Percentiles rank a stretch among this genome's conserved stretches.
Conservation (phyloP, 1,139 yeast genomes). For the Nakaseomyces uthaithaninus region DNA sequence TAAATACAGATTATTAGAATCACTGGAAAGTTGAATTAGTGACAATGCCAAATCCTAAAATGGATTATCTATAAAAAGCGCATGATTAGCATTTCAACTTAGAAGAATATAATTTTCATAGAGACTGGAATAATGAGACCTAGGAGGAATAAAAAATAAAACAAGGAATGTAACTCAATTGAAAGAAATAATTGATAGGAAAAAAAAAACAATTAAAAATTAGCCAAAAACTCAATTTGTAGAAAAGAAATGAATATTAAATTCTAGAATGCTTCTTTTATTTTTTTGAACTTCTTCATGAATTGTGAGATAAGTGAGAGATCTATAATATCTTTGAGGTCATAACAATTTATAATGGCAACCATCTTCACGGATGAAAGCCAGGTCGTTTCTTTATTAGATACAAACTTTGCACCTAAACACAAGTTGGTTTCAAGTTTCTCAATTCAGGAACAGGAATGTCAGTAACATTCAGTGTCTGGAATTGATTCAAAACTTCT, state of each 20-base stretch:
- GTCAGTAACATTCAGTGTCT: conserved; percentile 33
- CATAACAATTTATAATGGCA: conserved; percentile 1
- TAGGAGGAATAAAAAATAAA: conserved; percentile 2
- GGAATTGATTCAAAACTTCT: conserved; percentile 34
- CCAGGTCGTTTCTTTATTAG: background rate
- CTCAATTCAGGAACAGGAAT: conserved; percentile 35
- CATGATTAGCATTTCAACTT: conserved; percentile 2
- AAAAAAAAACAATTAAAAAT: conserved; percentile 4
- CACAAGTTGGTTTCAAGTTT: conserved; percentile 24
- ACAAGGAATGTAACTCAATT: background rate
- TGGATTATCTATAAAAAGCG: conserved; percentile 2
- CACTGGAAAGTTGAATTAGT: conserved; percentile 5
- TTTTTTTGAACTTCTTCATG: background rate
- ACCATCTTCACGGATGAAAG: background rate
- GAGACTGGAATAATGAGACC: conserved; percentile 2
- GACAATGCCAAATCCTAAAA: conserved; percentile 4
- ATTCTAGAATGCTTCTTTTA: conserved; percentile 4
- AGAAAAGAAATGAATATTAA: conserved; percentile 6
- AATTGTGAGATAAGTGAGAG: conserved; percentile 6
- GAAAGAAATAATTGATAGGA: background rate
- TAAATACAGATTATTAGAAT: background rate
- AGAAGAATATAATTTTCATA: conserved; percentile 5
- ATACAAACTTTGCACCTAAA: conserved; percentile 9
- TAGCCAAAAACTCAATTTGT: conserved; percentile 2
- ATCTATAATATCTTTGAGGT: conserved; percentile 1